Percentiles rank a stretch among this genome's conserved stretches.
phyloP scores from a whole-genome alignment of 768 basidiomycete species.

The Tylopilus subfusipes region DNA sequence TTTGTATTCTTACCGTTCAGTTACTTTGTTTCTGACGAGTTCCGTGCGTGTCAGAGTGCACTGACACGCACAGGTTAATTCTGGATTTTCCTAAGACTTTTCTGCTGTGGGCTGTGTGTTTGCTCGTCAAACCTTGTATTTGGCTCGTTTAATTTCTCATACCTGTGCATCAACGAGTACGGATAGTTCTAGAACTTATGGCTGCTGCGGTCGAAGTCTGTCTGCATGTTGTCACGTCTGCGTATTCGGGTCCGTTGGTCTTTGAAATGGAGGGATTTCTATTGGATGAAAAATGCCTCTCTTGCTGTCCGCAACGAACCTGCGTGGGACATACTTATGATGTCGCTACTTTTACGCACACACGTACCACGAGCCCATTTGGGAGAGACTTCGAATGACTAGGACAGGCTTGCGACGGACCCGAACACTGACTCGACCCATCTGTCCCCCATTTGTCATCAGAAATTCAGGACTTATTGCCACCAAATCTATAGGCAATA shows the following conservation, averaged over 20 bases:
- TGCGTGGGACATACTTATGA: not conserved
- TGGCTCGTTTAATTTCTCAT: not conserved
- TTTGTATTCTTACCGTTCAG: conserved; percentile 16
- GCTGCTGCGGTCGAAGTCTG: not conserved
- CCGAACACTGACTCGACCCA: conserved; percentile 4
- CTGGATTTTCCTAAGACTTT: not conserved
- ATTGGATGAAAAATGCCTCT: not conserved
- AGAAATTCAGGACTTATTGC: not conserved
- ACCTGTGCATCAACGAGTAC: not conserved
- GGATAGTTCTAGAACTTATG: not conserved
- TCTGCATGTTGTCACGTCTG: not conserved
- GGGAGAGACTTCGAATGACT: conserved; percentile 2
- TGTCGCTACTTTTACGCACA: conserved; percentile 4
- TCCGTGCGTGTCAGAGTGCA: not conserved
- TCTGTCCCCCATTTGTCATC: not conserved
- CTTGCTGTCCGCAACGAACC: conserved; percentile 1
- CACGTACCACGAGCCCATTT: not conserved
- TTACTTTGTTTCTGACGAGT: conserved; percentile 15
- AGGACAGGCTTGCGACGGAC: not conserved
- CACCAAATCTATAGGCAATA: not conserved
- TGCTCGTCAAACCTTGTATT: not conserved
- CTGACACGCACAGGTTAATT: too few relatives aligned
- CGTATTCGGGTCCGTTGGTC: not conserved
- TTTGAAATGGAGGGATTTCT: not conserved
- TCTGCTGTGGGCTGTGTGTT: not conserved